Conservation (phyloP, 2,329 filamentous ascomycete species). For the Claviceps sp. region DNA sequence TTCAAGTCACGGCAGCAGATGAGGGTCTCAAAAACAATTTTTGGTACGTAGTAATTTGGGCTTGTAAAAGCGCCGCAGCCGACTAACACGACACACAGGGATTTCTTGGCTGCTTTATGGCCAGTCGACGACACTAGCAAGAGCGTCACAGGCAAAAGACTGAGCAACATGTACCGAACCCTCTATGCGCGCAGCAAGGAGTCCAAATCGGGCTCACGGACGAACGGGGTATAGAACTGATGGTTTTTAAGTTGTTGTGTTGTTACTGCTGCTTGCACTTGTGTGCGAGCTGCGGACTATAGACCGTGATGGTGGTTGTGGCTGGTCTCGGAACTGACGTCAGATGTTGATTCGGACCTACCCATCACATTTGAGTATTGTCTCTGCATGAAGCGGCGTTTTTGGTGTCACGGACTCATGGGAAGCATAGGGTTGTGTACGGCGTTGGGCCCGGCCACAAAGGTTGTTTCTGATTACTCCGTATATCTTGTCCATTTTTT, state of each 20-base stretch:
- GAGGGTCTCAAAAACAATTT: conserved; percentile 33
- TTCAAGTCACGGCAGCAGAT: conserved; percentile 27
- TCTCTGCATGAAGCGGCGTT: conserved; percentile 15
- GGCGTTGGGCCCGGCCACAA: conserved; percentile 7
- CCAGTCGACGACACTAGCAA: conserved; percentile 31
- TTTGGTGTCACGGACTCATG: conserved; percentile 6
- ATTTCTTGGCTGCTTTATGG: conserved; percentile 32
- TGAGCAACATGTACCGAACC: conserved; percentile 32
- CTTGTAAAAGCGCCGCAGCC: not conserved
- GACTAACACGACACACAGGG: conserved; percentile 21
- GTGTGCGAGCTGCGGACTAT: not conserved
- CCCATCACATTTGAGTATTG: conserved; percentile 8
- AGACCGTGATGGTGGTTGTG: not conserved
- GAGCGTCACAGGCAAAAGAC: conserved; percentile 28
- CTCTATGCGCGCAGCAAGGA: conserved; percentile 22
- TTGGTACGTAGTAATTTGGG: conserved; percentile 26
- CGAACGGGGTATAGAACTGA: conserved; percentile 16
- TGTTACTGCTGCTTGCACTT: not conserved
- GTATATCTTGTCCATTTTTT: not conserved
- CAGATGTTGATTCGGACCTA: not conserved
- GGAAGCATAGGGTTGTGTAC: conserved; percentile 9
- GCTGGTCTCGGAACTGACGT: not conserved
- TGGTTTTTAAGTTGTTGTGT: not conserved
- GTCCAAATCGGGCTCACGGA: conserved; percentile 16
- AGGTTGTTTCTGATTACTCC: not conserved